Evolutionary conservation across 495 filamentous ascomycete genomes (phyloP), one percentile per base, ranked within the genome.

Genomic region (Astrocystis sublimbata): DNA sequence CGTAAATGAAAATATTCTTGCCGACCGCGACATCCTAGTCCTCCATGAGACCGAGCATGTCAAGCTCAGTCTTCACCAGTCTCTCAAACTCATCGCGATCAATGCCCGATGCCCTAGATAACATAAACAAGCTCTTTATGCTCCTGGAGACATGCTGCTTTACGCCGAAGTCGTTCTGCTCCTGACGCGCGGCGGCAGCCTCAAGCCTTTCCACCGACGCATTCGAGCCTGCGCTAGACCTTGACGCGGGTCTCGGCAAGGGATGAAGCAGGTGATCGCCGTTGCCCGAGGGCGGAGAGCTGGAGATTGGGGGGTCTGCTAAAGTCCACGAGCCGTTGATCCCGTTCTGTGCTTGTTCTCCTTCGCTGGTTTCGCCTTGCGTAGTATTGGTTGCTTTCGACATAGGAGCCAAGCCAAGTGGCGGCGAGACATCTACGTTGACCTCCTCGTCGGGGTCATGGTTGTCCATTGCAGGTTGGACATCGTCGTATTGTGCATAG

Each of bases 381-480:
- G 61, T 64, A 28, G 68, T 60, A 46, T 60, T 45, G 33, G 42
- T 60, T 31, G 59, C 59, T n/a, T 60, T 62, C 41, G 65, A 31
- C 33, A 6, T 36, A 36, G n/a, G n/a, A 10, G 53, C 59, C 6
- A 78, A 59, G 6, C 74, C 75, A 23, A 78, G 61, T 19, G 78
- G 76, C 12, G 75, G 75, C 15, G 74, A 68, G 6, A 71, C 65
- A 13, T 66, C 63, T n/a, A 70, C 61, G 60, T 75, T 71, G 58
- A 65, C 69, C 36, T 80, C 85, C 71, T 90, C 87, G 59, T 85
- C 82, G 0, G 91, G 91, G 68, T 96, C 92, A 68, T 96, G 86
- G 67, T 85, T 87, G 73, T 97, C 94, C 85, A 97, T 86, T 28
- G 90, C 92, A 0, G 93, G 92, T 66, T 97, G 92, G 21, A 98